Conservation (phyloP, 2,329 filamentous ascomycete species). For the Xylariaceae sp. region DNA sequence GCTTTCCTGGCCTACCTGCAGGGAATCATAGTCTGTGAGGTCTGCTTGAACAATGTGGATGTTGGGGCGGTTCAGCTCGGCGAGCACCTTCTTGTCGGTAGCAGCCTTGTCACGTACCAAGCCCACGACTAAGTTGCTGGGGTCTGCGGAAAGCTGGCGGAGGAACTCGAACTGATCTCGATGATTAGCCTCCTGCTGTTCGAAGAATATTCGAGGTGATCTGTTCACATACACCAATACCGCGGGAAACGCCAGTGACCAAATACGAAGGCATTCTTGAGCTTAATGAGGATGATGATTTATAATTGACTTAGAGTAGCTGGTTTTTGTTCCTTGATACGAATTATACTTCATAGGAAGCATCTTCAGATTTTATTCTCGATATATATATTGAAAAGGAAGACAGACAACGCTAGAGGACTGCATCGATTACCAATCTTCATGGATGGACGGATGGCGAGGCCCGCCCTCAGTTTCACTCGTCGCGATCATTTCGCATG, state of each 20-base stretch:
- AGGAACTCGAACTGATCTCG: slow-evolving; percentile 55
- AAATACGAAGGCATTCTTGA: slow-evolving; percentile 35
- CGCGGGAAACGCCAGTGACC: slow-evolving; percentile 36
- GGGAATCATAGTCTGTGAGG: slow-evolving; percentile 46
- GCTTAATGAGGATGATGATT: background rate
- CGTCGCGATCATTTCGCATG: no score
- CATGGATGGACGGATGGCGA: no score
- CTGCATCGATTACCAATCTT: background rate
- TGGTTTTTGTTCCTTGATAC: background rate
- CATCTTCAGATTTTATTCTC: background rate
- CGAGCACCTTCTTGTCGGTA: slow-evolving; percentile 51
- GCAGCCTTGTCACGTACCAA: slow-evolving; percentile 54
- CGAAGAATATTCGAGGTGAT: background rate
- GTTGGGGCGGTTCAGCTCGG: slow-evolving; percentile 50
- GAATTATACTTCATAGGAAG: background rate
- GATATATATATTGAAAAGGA: slow-evolving; percentile 4
- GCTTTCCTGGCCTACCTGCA: slow-evolving; percentile 43
- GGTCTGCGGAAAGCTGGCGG: slow-evolving; percentile 50
- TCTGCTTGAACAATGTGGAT: slow-evolving; percentile 56
- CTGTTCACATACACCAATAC: slow-evolving; percentile 35
- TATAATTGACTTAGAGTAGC: background rate
- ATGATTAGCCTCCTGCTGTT: background rate
- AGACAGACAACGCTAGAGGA: no score
- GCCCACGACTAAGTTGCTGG: slow-evolving; percentile 53
- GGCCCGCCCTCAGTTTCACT: no score